Base-by-base conservation (phyloP, 108 stramenopile genomes). In the Aurantiochytrium sp. region DNA sequence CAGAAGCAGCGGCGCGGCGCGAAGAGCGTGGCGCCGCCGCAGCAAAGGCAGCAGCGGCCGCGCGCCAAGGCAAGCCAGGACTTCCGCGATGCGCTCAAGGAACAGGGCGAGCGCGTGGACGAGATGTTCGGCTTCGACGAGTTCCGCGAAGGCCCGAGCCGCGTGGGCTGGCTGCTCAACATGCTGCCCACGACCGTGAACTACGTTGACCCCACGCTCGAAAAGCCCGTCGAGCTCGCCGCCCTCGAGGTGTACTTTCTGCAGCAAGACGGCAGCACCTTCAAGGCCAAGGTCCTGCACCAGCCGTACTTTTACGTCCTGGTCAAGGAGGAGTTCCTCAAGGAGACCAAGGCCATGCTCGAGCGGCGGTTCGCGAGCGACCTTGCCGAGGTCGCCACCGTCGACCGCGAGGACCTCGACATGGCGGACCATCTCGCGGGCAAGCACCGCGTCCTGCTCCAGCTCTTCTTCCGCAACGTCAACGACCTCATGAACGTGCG, bases 301-400 rank as follows among this genome's bases (percentile, higher is more conserved):
- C 91, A 94, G 68, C 98, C 98, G 21, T 99, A 98, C 92, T 98
- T 99, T 86, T 99, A 95, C 86, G 86, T 99, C 10, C 68, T 95
- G 17, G 89, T 68, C 52, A 73, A 37, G 6, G 10, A 34, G n/a
- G 52, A 87, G 87, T 88, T 37, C 4, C 5, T 34, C 2, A 54
- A 41, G 37, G 65, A 68, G 53, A 45, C 55, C 24, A 55, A 36
- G 50, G 37, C 54, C 8, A 22, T 55, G 53, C 93, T 93, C 17
- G 81, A 86, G 37, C 69, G 93, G 37, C 85, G 87, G 52, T 93
- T 91, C 86, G 91, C 90, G 22, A 86, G 65, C 85, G 53, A 69
- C 55, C 88, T 87, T 34, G 89, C 81, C 52, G 45, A 27, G 45
- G 86, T 89, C 37, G 87, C 90, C 15, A 88, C 89, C 24, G 88